phyloP scores from a whole-genome alignment of 352 stramenopile species.

The Phytopythium litorale region DNA sequence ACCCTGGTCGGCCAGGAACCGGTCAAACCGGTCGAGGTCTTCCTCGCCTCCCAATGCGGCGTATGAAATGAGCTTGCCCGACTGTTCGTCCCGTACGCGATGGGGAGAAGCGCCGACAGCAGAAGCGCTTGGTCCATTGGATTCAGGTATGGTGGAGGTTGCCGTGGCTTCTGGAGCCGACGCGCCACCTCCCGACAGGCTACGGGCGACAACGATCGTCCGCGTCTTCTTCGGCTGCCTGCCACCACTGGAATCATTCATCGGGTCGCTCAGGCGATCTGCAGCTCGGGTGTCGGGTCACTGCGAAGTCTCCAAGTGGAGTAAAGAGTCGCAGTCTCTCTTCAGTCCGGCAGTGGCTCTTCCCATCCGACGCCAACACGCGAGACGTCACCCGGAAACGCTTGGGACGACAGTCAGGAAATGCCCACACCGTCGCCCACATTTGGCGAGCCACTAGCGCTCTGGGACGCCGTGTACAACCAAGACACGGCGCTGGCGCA shows the following conservation, averaged over 20 bases:
- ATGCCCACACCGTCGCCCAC: constrained; percentile 30
- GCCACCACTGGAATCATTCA: neutral
- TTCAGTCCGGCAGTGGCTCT: neutral
- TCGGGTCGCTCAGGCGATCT: neutral
- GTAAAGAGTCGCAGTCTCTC: neutral
- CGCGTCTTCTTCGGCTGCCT: constrained; percentile 23
- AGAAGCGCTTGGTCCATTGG: neutral
- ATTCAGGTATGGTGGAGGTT: neutral
- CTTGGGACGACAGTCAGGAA: neutral
- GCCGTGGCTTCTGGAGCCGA: neutral
- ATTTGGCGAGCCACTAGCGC: constrained; percentile 33
- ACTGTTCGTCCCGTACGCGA: constrained; percentile 22
- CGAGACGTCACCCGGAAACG: constrained; percentile 4
- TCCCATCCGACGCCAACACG: constrained; percentile 17
- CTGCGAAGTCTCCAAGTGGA: neutral
- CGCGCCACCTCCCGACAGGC: constrained; percentile 10
- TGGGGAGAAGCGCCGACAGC: constrained; percentile 2
- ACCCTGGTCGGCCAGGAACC: constrained; percentile 48
- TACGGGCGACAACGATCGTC: constrained; percentile 54
- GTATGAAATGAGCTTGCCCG: constrained; percentile 50
- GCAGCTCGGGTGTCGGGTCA: neutral
- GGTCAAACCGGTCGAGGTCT: constrained; percentile 58
- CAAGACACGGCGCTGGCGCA: constrained; percentile 32
- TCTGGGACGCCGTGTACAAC: constrained; percentile 63
- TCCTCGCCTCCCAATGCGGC: constrained; percentile 51